These are phyloP conservation scores for Arthrinium puccinioides DNA, from an alignment of 2,329 filamentous ascomycete species.

Conservation along the genomic window DNA sequence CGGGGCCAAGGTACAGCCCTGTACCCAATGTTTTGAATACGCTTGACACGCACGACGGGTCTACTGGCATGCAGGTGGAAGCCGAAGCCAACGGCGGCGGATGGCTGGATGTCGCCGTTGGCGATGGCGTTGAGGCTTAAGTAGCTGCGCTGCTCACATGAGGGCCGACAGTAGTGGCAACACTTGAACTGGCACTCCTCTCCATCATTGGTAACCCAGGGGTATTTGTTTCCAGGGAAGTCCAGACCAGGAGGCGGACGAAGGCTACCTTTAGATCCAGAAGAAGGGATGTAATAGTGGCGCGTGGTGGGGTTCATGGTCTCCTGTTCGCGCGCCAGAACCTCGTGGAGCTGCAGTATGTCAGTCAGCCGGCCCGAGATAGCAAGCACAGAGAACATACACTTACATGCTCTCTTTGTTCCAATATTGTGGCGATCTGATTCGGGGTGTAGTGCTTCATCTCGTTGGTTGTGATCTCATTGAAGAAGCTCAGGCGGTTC, in stretches of 20 bases:
- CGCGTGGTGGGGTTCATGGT: not conserved
- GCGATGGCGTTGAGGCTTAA: constrained; percentile 42
- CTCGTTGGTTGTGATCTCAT: constrained; percentile 34
- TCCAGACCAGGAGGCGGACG: constrained; percentile 11
- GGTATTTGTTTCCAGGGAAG: constrained; percentile 9
- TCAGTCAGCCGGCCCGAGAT: constrained; percentile 6
- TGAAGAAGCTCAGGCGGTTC: constrained; percentile 36
- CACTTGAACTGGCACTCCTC: constrained; percentile 43
- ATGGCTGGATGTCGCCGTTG: constrained; percentile 41
- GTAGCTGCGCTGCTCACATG: constrained; percentile 33
- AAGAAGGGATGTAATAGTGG: constrained; percentile 13
- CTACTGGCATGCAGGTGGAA: constrained; percentile 37
- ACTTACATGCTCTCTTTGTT: constrained; percentile 42
- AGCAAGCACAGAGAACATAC: not conserved
- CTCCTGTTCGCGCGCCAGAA: constrained; percentile 18
- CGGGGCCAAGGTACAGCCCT: constrained; percentile 14
- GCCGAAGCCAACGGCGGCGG: constrained; percentile 43
- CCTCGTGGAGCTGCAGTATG: constrained; percentile 21
- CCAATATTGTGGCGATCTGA: constrained; percentile 40
- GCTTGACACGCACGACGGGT: constrained; percentile 32
- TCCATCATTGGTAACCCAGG: constrained; percentile 28
- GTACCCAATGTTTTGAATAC: constrained; percentile 33
- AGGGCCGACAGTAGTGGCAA: constrained; percentile 42
- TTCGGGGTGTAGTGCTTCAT: constrained; percentile 36
- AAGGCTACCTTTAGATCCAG: constrained; percentile 1